Conservation (phyloP, 2,329 filamentous ascomycete genomes). For the Neonectria faginata region DNA sequence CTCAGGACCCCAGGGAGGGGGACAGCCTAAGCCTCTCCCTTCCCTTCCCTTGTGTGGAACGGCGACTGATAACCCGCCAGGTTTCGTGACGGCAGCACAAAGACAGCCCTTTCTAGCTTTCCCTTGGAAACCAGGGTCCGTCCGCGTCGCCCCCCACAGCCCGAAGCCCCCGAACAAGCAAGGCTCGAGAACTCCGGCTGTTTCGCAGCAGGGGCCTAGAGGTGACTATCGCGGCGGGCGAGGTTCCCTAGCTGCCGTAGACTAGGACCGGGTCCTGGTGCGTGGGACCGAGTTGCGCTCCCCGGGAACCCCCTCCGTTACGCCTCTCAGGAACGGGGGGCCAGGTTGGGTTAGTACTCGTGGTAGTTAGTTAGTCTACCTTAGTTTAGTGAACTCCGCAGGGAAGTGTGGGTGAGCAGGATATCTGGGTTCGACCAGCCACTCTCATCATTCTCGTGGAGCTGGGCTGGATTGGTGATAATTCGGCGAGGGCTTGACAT, state of each 20-base stretch:
- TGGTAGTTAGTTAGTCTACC: too few relatives aligned
- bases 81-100: neutral
- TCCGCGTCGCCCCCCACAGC: conserved; percentile 18
- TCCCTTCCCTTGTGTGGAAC: conserved; percentile 2
- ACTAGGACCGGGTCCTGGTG: conserved; percentile 13
- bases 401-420: too few relatives aligned
- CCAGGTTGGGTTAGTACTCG: neutral
- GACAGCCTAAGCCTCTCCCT: neutral
- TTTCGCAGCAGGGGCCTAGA: conserved; percentile 33
- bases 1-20: neutral
- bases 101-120: neutral
- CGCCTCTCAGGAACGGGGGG: neutral
- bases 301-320: neutral
- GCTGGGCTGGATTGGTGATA: neutral
- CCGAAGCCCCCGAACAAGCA: conserved; percentile 26
- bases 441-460: neutral
- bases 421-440: conserved; percentile 1
- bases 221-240: conserved; percentile 19
- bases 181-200: conserved; percentile 33
- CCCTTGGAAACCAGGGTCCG: neutral
- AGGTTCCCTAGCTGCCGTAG: conserved; percentile 25
- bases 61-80: neutral
- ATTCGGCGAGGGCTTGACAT: neutral
- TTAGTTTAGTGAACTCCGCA: too few relatives aligned
- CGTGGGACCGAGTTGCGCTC: neutral